Percentiles rank a stretch among this genome's conserved stretches.
These are phyloP conservation scores for Smallanthus sonchifolius DNA, from an alignment of 129 eudicot genomes.

Conservation along the genomic window DNA sequence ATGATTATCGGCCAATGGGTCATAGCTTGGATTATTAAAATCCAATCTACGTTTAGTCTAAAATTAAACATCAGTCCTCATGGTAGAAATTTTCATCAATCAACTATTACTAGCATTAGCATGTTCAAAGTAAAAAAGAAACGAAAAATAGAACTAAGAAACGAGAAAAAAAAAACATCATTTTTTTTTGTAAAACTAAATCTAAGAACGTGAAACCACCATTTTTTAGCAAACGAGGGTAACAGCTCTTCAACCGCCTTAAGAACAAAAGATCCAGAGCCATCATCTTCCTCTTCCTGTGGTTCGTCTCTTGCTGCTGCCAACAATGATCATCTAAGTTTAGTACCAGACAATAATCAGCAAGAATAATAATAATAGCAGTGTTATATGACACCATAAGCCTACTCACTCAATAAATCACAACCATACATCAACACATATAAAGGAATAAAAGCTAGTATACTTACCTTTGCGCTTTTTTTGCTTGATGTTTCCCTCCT, in stretches of 20 bases:
- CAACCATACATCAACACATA: background rate
- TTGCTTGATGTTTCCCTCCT: background rate
- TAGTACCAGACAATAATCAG: background rate
- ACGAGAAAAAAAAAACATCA: too few relatives aligned
- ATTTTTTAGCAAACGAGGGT: slow-evolving; percentile 22
- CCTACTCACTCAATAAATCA: background rate
- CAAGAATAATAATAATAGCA: background rate
- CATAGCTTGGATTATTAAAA: too few relatives aligned
- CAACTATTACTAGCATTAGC: background rate
- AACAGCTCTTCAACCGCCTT: slow-evolving; percentile 20
- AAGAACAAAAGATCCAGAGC: background rate
- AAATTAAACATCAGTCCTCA: too few relatives aligned
- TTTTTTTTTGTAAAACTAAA: too few relatives aligned
- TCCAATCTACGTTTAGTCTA: too few relatives aligned
- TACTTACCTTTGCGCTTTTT: slow-evolving; percentile 13
- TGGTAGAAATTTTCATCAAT: background rate
- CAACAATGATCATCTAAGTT: slow-evolving; percentile 4
- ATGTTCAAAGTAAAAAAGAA: background rate
- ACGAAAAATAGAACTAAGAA: background rate
- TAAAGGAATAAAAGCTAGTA: background rate
- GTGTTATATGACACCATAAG: too few relatives aligned
- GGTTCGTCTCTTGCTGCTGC: slow-evolving; percentile 12
- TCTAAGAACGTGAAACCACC: background rate
- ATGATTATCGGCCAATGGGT: too few relatives aligned
- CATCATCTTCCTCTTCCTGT: background rate